Evolutionary conservation across 148 eudicot genomes (phyloP).

Genomic region (Vaccinium macrocarpon): DNA sequence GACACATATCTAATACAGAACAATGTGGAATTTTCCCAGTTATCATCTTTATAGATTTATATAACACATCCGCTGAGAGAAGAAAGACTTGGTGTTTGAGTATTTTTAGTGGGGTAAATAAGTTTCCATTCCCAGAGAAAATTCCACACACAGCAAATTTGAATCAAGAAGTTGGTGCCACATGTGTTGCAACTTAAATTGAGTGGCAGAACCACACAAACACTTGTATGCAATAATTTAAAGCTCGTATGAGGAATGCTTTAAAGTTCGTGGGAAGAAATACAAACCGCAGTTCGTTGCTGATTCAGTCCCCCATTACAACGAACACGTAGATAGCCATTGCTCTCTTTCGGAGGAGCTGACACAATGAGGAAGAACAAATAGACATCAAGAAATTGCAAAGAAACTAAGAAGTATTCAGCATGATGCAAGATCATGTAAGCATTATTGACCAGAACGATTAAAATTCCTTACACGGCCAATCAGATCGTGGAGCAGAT

Average conservation of each 20-base stretch:
- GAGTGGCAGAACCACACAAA: background rate
- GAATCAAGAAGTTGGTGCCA: background rate
- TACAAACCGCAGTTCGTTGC: conserved; percentile 87
- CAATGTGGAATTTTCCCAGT: background rate
- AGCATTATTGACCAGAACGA: background rate
- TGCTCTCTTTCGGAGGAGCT: conserved; percentile 74
- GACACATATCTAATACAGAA: background rate
- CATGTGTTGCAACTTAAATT: background rate
- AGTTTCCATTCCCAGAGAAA: background rate
- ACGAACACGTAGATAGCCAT: conserved; percentile 90
- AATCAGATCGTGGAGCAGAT: conserved; percentile 83
- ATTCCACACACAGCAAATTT: background rate
- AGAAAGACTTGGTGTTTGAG: background rate
- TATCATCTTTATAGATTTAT: background rate
- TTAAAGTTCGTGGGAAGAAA: conserved; percentile 1
- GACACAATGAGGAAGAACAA: conserved; percentile 29
- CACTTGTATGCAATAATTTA: background rate
- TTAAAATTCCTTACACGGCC: conserved; percentile 57
- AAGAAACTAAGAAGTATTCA: background rate
- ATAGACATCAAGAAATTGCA: conserved; percentile 2
- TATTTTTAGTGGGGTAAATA: background rate
- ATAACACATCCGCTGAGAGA: background rate
- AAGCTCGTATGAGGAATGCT: background rate
- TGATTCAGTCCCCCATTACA: conserved; percentile 97
- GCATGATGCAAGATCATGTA: background rate